Evolutionary conservation across 495 filamentous ascomycete genomes (phyloP).

Genomic region (Xylaria palmicola): DNA sequence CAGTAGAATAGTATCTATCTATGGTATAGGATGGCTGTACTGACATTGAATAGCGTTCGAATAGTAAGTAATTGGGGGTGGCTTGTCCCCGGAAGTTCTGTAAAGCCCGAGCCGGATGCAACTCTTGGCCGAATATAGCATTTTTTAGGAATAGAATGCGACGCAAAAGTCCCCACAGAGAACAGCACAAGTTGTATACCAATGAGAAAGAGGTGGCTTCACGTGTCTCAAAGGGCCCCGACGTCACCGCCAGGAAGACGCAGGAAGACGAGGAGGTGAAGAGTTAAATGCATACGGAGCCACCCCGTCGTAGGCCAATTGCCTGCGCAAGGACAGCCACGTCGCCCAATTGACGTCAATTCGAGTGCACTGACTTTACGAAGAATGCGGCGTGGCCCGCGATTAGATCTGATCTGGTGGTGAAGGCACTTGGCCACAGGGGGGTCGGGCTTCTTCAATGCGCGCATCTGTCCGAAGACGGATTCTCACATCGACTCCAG

Average conservation of each 20-base stretch:
- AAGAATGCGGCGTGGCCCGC: not conserved
- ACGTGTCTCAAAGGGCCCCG: constrained; percentile 1
- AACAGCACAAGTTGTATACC: not conserved
- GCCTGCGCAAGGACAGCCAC: not conserved
- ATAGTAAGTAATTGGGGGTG: constrained; percentile 9
- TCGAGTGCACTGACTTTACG: not conserved
- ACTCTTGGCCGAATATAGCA: constrained; percentile 8
- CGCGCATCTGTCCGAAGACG: constrained; percentile 7
- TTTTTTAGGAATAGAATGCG: not conserved
- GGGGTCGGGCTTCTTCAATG: not conserved
- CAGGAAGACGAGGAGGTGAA: not conserved
- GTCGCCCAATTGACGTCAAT: constrained; percentile 3
- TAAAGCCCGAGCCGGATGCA: not conserved
- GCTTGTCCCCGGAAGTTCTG: constrained; percentile 7
- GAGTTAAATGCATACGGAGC: not conserved
- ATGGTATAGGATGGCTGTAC: constrained; percentile 4
- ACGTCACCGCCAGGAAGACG: constrained; percentile 7
- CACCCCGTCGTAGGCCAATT: constrained; percentile 1
- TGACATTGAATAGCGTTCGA: not conserved
- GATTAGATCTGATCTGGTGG: not conserved
- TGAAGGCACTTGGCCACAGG: not conserved
- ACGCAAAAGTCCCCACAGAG: not conserved
- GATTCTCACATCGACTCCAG: constrained; percentile 12
- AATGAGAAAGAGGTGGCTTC: constrained; percentile 1
- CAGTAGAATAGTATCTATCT: constrained; percentile 7